Evolutionary conservation across 768 basidiomycete genomes (phyloP), one percentile per base, ranked within the genome.

Genomic region (Lactifluus pinguis): DNA sequence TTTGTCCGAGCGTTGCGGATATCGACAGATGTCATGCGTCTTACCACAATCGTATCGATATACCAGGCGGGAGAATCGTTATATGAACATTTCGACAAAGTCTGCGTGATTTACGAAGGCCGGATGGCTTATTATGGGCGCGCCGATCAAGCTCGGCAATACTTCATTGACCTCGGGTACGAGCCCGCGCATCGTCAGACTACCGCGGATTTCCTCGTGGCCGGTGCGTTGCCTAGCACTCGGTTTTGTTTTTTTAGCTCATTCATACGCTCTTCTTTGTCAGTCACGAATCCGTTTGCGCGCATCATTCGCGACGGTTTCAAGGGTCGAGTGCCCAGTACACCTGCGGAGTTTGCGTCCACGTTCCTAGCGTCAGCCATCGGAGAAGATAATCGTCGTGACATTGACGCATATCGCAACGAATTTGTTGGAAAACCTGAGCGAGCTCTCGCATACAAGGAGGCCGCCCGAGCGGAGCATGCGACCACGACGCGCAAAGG

Each of bases 61-160:
- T 92, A 93, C 72, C 91, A 93, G 72, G 91, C 88, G 8, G 85
- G 85, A 53, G 88, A 92, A 69, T 76, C 76, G 2, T 69, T 86
- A 0, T 86, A 83, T 60, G 60, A 79, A 21, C 74, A 79, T 47
- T 93, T 92, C 68, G 87, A 91, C 77, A 89, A 91, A 69, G 86
- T 92, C 38, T 84, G 86, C 69, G 81, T 92, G 39, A 79, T 93
- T 67, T 81, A 86, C 72, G 85, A 85, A 60, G 87, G 89, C 4
- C 74, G 77, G 39, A 84, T 86, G 79, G 83, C 82, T 30, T 93
- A 86, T 74, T 92, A 81, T 58, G 91, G 91, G 2, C 81, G 81
- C 6, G 82, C 83, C 2, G 72, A 78, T 49, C 72, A 80, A 60
- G 91, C 89, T 0, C 76, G 81, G 53, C 74, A 82, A 61, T 89